Evolutionary conservation across 768 basidiomycete genomes (phyloP), one percentile per base, ranked within the genome.

Genomic region (Hypholoma fasciculare): DNA sequence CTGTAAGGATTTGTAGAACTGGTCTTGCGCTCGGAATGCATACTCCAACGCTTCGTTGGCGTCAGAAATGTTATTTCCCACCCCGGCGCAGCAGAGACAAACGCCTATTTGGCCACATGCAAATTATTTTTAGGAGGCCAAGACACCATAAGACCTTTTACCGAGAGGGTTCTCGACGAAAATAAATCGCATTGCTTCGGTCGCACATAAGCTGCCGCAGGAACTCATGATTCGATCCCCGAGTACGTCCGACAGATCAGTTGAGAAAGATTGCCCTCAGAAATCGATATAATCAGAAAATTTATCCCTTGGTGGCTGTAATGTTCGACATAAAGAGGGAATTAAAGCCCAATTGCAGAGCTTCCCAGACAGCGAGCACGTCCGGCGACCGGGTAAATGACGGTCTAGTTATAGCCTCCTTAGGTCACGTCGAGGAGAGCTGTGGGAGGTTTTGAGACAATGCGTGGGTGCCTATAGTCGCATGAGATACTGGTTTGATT

Each of bases 331-430:
- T 16, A 14, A 19, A 13, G 54, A 54, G 54, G 54, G 54, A 54
- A 54, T 47, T 46, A 37, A 19, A 38, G 54, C n/a, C 54, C 44
- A 20, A 14, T 47, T 54, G 16, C 9, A 47, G 19, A 12, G 43
- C 14, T 34, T 38, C 44, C n/a, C 11, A n/a, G 16, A 39, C 36
- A 39, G 42, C 39, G 54, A 47, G 47, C 26, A 49, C 49, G 54
- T 51, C 56, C 60, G 60, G 52, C 34, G 7, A 54, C 60, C 60
- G 60, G 60, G 60, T 61, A 61, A 19, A 13, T 54, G 60, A 56
- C 49, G 49, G 13, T 26, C 19, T 40, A 20, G 34, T 43, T 54
- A 37, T 43, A 47, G 43, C 43, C 54, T 47, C 48, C 23, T 30
- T 23, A 27, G 23, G 26, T 26, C 23, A 23, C 6, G 13, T 13